Evolutionary conservation across 2,329 filamentous ascomycete genomes (phyloP), one percentile per base, ranked within the genome.

Genomic region (Simplicillium aogashimaense): DNA sequence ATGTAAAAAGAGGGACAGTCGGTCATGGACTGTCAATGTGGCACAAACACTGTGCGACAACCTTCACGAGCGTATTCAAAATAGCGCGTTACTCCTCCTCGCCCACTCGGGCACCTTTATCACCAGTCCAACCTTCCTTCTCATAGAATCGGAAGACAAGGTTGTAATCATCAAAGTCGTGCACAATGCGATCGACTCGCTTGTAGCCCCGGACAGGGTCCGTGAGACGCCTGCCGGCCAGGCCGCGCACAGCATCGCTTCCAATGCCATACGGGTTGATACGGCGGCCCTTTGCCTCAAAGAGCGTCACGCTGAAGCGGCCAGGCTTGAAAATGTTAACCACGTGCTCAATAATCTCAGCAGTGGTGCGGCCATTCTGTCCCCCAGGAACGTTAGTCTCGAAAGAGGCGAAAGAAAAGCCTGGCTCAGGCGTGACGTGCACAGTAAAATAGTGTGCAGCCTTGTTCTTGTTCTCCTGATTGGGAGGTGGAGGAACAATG

Each of bases 381-480:
- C 80, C 81, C 18, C 87, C 84, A 2, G 92, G 92, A 4, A 98
- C 90, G 52, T 97, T 98, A 50, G 92, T 97, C 70, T 98, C 92
- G 57, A 98, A 98, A 2, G 88, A 95, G 29, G 92, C 92, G 60
- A 94, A 98, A 5, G 89, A 95, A 70, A 90, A 98, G 54, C 95
- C 81, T 12, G 90, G 87, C 70, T 98, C 92, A 1, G 92, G 92
- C 0, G 92, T 98, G 49, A 98, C 92, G 57, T 98, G 92, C 17
- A 98, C 92, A 1, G 90, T 98, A 65, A 95, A 98, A 67, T 98
- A 98, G 65, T 97, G 88, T 32, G 78, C 83, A 4, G 74, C 67
- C 39, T 69, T 70, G 44, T 49, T 48, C 38, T 52, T 52, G 29
- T 53, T 68, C 29, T 65, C 65, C 39, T 70, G 70, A 29, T 76